phyloP scores from a whole-genome alignment of 2,329 filamentous ascomycete genomes.

The Calonectria ilicicola region DNA sequence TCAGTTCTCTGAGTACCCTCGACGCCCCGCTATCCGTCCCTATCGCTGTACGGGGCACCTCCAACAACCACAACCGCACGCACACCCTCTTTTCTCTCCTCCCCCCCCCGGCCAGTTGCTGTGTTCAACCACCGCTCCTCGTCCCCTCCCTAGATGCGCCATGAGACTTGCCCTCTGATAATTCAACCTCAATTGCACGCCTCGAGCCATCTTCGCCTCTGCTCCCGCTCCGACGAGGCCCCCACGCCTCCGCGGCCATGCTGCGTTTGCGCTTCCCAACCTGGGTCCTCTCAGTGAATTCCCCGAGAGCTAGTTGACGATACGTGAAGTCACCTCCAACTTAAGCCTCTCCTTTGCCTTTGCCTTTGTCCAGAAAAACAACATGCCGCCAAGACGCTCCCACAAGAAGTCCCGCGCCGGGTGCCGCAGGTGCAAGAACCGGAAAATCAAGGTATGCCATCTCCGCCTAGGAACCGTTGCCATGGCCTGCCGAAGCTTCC shows the following conservation, averaged over 20 bases:
- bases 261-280: slow-evolving; percentile 41
- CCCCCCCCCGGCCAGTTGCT: slow-evolving; percentile 35
- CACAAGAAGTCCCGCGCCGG: slow-evolving; percentile 79
- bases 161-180: slow-evolving; percentile 35
- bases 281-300: slow-evolving; percentile 41
- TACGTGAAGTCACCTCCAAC: slow-evolving; percentile 26
- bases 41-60: slow-evolving; percentile 19
- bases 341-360: slow-evolving; percentile 8
- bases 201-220: slow-evolving; percentile 2
- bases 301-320: slow-evolving; percentile 37
- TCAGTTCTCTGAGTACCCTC: slow-evolving; percentile 5
- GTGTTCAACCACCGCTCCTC: slow-evolving; percentile 42
- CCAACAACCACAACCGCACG: slow-evolving; percentile 15
- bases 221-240: slow-evolving; percentile 31
- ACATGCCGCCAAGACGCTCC: slow-evolving; percentile 73
- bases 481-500: slow-evolving; percentile 9
- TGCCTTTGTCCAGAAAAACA: slow-evolving; percentile 22
- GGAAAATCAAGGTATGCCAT: slow-evolving; percentile 74
- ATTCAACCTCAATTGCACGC: slow-evolving; percentile 34
- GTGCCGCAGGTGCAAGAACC: slow-evolving; percentile 73
- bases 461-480: background rate
- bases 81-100: slow-evolving; percentile 27
- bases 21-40: slow-evolving; percentile 25
- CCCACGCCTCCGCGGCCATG: slow-evolving; percentile 46
- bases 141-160: slow-evolving; percentile 31